phyloP scores from a whole-genome alignment of 441 rosid species.

The Populus trichocarpa region DNA sequence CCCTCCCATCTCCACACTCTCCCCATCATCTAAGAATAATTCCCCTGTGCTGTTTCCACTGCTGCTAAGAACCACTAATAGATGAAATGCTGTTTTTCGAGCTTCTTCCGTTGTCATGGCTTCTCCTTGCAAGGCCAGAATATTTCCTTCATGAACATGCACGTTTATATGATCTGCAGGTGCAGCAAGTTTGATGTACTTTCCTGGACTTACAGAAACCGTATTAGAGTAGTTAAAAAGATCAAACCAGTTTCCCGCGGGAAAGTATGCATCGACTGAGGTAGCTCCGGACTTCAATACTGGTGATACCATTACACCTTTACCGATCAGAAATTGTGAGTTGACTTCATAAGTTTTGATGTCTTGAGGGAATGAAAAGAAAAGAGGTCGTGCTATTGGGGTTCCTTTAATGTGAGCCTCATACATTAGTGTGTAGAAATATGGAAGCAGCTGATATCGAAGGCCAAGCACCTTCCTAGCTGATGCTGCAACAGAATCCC shows the following conservation, averaged over 20 bases:
- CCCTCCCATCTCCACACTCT: slow-evolving; percentile 48
- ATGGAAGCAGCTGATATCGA: slow-evolving; percentile 60
- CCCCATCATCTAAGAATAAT: slow-evolving; percentile 71
- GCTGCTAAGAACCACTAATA: slow-evolving; percentile 47
- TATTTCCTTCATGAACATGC: slow-evolving; percentile 42
- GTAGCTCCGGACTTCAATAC: slow-evolving; percentile 33
- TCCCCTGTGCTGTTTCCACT: slow-evolving; percentile 41
- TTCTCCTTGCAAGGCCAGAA: slow-evolving; percentile 72
- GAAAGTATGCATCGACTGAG: slow-evolving; percentile 55
- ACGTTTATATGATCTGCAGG: background rate
- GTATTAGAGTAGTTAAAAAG: slow-evolving; percentile 26
- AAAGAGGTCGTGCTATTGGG: slow-evolving; percentile 71
- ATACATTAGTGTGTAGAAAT: slow-evolving; percentile 62
- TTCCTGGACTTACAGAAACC: background rate
- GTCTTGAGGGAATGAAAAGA: slow-evolving; percentile 69
- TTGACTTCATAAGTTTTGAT: slow-evolving; percentile 42
- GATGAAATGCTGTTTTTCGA: slow-evolving; percentile 47
- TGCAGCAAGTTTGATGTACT: background rate
- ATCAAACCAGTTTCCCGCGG: slow-evolving; percentile 55
- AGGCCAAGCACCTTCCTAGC: slow-evolving; percentile 69
- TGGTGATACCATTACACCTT: slow-evolving; percentile 55
- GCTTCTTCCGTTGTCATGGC: slow-evolving; percentile 65
- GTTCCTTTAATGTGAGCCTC: slow-evolving; percentile 52
- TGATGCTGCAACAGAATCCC: slow-evolving; percentile 71
- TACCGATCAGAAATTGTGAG: slow-evolving; percentile 54